phyloP scores from a whole-genome alignment of 208 protist species.

The Porcisia hertigi region DNA sequence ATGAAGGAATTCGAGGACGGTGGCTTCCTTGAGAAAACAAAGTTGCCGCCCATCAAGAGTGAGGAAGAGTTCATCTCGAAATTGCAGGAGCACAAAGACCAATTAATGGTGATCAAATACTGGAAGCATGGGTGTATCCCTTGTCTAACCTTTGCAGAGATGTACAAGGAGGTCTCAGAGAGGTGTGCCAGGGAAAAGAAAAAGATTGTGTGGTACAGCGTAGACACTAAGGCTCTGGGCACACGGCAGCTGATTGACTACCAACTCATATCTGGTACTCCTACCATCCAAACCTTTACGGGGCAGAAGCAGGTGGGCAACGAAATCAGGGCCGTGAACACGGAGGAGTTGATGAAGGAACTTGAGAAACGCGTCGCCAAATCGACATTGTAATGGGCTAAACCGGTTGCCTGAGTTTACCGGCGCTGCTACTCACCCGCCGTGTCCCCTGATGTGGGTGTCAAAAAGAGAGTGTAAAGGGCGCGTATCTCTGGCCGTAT shows the following conservation, averaged over 20 bases:
- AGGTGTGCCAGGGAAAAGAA: constrained; percentile 55
- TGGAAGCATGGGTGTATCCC: constrained; percentile 94
- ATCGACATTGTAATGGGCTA: background rate
- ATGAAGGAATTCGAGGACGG: constrained; percentile 89
- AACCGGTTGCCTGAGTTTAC: background rate
- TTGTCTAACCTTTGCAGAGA: constrained; percentile 89
- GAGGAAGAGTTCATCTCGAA: constrained; percentile 89
- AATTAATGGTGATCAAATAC: constrained; percentile 92
- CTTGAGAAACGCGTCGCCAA: constrained; percentile 47
- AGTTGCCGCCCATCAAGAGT: constrained; percentile 77
- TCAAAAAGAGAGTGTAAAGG: background rate
- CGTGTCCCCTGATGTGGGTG: background rate
- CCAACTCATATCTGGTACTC: constrained; percentile 90
- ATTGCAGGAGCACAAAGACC: constrained; percentile 84
- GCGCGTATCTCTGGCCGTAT: background rate
- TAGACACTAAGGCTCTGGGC: constrained; percentile 79
- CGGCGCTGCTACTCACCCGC: background rate
- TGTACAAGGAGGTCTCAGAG: constrained; percentile 87
- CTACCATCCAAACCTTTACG: constrained; percentile 88
- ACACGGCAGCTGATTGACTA: constrained; percentile 76
- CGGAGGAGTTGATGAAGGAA: constrained; percentile 83
- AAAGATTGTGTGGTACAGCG: constrained; percentile 86
- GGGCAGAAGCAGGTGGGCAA: constrained; percentile 82
- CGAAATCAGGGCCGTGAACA: constrained; percentile 82
- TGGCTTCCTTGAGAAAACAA: constrained; percentile 88